A percentile compares a stretch with the other conserved stretches of the same genome.
Evolutionary conservation across 176 grass and related monocot genomes (phyloP).

Genomic region (Thinopyrum elongatum): DNA sequence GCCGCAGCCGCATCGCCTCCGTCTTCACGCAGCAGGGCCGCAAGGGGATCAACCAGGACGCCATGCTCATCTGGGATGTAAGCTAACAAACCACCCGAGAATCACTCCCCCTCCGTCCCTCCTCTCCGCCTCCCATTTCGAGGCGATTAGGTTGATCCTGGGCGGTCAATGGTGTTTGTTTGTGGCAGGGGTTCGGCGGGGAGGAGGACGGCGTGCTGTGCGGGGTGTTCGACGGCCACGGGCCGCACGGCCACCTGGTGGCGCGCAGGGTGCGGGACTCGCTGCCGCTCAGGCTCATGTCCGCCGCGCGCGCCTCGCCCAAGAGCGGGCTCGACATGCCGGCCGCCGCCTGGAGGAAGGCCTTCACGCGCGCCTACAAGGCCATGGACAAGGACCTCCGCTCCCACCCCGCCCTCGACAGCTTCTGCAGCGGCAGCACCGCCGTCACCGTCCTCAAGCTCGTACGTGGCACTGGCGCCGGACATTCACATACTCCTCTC

Average conservation of each 20-base stretch:
- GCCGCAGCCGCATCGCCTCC: conserved; percentile 55
- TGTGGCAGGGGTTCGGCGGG: conserved; percentile 52
- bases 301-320: conserved; percentile 36
- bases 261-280: conserved; percentile 78
- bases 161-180: conserved; percentile 5
- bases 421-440: conserved; percentile 95
- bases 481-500: not conserved
- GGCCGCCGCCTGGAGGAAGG: conserved; percentile 65
- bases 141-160: not conserved
- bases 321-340: conserved; percentile 33
- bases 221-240: conserved; percentile 97
- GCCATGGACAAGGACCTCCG: conserved; percentile 96
- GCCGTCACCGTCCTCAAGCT: conserved; percentile 85
- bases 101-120: not conserved
- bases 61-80: conserved; percentile 99
- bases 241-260: conserved; percentile 87
- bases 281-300: conserved; percentile 80
- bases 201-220: conserved; percentile 74
- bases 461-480: conserved; percentile 41
- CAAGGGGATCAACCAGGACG: conserved; percentile 98
- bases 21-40: conserved; percentile 93
- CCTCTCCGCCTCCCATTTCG: not conserved
- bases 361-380: conserved; percentile 76
- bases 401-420: conserved; percentile 69
- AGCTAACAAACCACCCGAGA: conserved; percentile 9